These are phyloP conservation scores for Ophiostoma piceae DNA, from an alignment of 2,329 filamentous ascomycete genomes.

Conservation along the genomic window DNA sequence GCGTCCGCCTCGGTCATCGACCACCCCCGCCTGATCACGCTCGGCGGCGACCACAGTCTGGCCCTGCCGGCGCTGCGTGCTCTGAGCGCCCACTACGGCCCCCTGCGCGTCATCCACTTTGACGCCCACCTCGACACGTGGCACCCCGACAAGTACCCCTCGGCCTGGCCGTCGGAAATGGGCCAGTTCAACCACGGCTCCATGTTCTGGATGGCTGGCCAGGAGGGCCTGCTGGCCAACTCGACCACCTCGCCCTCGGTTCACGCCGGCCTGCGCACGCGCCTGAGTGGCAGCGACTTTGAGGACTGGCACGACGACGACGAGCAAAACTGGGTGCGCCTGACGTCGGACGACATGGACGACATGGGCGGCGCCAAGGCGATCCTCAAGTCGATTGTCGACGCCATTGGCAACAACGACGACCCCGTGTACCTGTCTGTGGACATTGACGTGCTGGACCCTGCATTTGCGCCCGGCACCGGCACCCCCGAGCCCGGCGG, in stretches of 20 bases:
- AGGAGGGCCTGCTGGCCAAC: constrained; percentile 74
- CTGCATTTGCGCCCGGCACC: constrained; percentile 45
- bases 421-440: constrained; percentile 56
- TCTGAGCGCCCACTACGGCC: constrained; percentile 56
- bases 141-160: constrained; percentile 76
- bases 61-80: constrained; percentile 65
- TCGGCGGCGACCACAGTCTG: constrained; percentile 70
- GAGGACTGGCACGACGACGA: constrained; percentile 67
- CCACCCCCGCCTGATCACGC: constrained; percentile 57
- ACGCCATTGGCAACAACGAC: constrained; percentile 64
- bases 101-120: constrained; percentile 68
- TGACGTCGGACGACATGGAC: constrained; percentile 82
- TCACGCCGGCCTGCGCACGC: constrained; percentile 76
- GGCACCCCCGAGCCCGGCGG: constrained; percentile 87
- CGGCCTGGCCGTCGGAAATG: constrained; percentile 65
- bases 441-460: constrained; percentile 38
- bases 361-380: constrained; percentile 70
- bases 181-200: constrained; percentile 79
- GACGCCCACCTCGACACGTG: constrained; percentile 79
- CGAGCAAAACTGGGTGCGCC: constrained; percentile 71
- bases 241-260: constrained; percentile 62
- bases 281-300: constrained; percentile 61
- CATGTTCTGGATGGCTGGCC: constrained; percentile 85
- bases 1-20: constrained; percentile 32
- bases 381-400: constrained; percentile 50